Evolutionary conservation across 345 rosid genomes (phyloP), one percentile per base, ranked within the genome.

Genomic region (Hibiscus trionum): DNA sequence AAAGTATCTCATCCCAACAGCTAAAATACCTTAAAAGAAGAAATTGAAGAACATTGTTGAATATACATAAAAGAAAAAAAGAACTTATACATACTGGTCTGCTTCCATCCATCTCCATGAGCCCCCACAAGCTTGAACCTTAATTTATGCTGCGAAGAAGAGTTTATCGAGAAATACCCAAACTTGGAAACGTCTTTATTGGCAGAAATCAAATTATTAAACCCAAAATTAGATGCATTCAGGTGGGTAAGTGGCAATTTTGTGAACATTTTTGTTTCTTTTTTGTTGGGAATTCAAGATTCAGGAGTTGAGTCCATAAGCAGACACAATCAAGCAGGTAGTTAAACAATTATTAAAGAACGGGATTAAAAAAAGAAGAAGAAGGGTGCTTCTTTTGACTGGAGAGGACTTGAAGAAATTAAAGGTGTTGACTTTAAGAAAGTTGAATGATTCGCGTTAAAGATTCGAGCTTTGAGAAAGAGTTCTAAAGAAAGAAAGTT

Each of bases 51-150:
- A 19, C 46, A 50, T 1, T 1, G 5, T 4, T 31, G 9, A 17
- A 61, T 3, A 35, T 8, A n/a, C 8, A 37, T 17, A 24, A 44
- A 21, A n/a, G 49, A 27, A 19, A 5, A 5, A 60, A 5, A 6
- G 17, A 57, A 72, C n/a, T 64, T 55, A 35, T 31, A 16, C 88
- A 74, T 78, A 91, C 96, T 64, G 57, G 93, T 55, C 69, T 88
- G 77, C 87, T 90, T 91, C 98, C 98, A 93, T 56, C 64, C 81
- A 62, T 89, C 82, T 5, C 82, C 82, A 7, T 26, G 84, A 71
- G 88, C 80, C 82, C 81, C 77, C 31, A 79, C 86, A 69, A 87
- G 76, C 80, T 85, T 88, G 60, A 84, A 85, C 71, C 84, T 82
- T 42, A 78, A 76, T 79, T 72, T 82, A 39, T 80, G 87, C 60